Percentiles rank a stretch among this genome's conserved stretches.
Evolutionary conservation across 129 eudicot species (phyloP).

Genomic region (Tanacetum coccineum): DNA sequence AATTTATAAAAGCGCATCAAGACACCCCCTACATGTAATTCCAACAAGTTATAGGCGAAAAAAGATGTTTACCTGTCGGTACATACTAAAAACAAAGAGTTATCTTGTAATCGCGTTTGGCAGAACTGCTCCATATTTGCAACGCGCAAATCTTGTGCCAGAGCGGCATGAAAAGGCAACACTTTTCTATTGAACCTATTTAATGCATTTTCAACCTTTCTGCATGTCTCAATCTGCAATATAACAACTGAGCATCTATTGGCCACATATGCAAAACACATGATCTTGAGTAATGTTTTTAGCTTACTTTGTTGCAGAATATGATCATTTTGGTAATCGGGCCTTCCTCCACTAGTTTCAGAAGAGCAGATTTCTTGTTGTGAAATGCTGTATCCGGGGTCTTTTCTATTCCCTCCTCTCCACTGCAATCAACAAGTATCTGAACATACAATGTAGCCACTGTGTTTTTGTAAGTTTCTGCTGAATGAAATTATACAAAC

Average conservation of each 20-base stretch:
- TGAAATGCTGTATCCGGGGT: conserved; percentile 79
- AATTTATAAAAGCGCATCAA: background rate
- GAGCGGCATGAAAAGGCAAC: conserved; percentile 92
- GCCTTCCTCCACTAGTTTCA: conserved; percentile 61
- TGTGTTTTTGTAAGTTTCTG: background rate
- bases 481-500: too few relatives aligned
- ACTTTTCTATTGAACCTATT: conserved; percentile 67
- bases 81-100: conserved; percentile 78
- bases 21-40: background rate
- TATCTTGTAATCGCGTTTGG: conserved; percentile 30
- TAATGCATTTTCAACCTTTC: conserved; percentile 89
- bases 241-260: background rate
- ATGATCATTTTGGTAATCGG: conserved; percentile 70
- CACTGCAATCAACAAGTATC: conserved; percentile 96
- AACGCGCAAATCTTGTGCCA: conserved; percentile 69
- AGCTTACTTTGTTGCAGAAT: conserved; percentile 86
- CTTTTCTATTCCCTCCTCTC: conserved; percentile 71
- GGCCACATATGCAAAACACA: background rate
- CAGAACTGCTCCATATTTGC: conserved; percentile 85
- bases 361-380: conserved; percentile 85
- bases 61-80: conserved; percentile 65
- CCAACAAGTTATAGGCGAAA: background rate
- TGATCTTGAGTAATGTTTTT: background rate
- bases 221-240: conserved; percentile 89
- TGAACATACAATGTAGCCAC: conserved; percentile 28